A percentile compares a stretch with the other conserved stretches of the same genome.
Conservation (phyloP, 192 early-diverging fungal genomes). For the Mortierella alpina region DNA sequence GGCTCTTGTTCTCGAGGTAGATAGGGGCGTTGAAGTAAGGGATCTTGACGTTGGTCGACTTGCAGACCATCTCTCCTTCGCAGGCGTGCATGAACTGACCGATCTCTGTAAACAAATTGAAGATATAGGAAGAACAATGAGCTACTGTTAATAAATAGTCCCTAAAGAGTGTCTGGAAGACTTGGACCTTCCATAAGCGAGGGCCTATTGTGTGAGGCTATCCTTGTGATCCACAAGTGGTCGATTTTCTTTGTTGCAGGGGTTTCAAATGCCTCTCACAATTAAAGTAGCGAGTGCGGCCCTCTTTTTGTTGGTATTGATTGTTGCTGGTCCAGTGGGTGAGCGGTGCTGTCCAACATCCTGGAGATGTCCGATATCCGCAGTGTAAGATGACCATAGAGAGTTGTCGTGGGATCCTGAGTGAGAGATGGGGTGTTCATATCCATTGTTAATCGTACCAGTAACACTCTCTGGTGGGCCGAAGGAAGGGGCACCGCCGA, state of each 20-base stretch:
- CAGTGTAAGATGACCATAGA: not conserved
- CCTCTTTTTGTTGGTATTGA: too few species aligned
- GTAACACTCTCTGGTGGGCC: slow-evolving; percentile 85
- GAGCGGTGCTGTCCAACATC: too few species aligned
- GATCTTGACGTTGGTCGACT: slow-evolving; percentile 88
- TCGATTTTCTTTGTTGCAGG: too few species aligned
- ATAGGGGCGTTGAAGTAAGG: slow-evolving; percentile 99
- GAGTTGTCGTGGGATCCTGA: not conserved
- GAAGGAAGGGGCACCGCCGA: slow-evolving; percentile 62
- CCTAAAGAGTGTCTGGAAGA: not conserved
- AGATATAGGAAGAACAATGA: not conserved
- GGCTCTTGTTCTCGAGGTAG: slow-evolving; percentile 97
- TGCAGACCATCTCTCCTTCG: slow-evolving; percentile 98
- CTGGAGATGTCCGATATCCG: too few species aligned
- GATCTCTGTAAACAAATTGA: slow-evolving; percentile 67
- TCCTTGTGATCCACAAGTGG: too few species aligned
- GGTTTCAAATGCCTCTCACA: too few species aligned
- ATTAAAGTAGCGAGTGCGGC: too few species aligned
- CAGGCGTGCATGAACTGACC: slow-evolving; percentile 94
- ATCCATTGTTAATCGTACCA: slow-evolving; percentile 45
- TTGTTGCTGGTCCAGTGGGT: too few species aligned
- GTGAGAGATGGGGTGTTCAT: not conserved
- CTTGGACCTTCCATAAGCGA: too few species aligned
- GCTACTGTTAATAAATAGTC: not conserved
- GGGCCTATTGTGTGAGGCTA: too few species aligned